A percentile compares a stretch with the other conserved stretches of the same genome.
These are phyloP conservation scores for Mrakia frigida DNA, from an alignment of 768 basidiomycete species.

Conservation along the genomic window DNA sequence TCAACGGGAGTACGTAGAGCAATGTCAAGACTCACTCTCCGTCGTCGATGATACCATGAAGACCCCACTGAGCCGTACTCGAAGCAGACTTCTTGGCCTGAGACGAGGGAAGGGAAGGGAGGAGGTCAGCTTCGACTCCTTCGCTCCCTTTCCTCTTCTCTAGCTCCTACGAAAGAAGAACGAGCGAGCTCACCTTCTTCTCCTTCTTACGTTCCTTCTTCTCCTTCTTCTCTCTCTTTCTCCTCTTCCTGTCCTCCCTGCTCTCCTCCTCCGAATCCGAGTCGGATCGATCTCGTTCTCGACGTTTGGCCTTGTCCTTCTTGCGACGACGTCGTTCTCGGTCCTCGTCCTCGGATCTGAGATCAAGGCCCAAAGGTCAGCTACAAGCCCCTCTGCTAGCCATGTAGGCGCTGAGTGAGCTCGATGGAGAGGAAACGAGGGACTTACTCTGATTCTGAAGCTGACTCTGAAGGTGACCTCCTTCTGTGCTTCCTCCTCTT, in stretches of 20 bases:
- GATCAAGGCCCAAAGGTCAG: not conserved
- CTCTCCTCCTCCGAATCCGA: slow-evolving; percentile 36
- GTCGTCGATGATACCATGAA: slow-evolving; percentile 80
- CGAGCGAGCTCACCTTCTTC: slow-evolving; percentile 49
- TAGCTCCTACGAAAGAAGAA: not conserved
- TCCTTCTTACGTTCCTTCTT: slow-evolving; percentile 34
- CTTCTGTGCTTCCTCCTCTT: slow-evolving; percentile 22
- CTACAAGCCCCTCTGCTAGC: not conserved
- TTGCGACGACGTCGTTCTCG: slow-evolving; percentile 11
- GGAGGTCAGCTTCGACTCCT: slow-evolving; percentile 3
- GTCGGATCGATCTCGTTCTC: slow-evolving; percentile 27
- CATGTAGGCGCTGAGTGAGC: no score
- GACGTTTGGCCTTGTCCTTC: not conserved
- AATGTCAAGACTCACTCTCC: slow-evolving; percentile 60
- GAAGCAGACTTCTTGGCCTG: slow-evolving; percentile 55
- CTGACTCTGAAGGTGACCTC: not conserved
- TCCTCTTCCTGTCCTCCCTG: slow-evolving; percentile 34
- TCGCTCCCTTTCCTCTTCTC: slow-evolving; percentile 18
- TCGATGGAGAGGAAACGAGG: not conserved
- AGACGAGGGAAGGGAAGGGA: slow-evolving; percentile 16
- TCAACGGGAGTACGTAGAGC: not conserved
- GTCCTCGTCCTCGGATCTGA: slow-evolving; percentile 19
- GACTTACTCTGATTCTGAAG: slow-evolving; percentile 19
- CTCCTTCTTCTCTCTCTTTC: slow-evolving; percentile 35
- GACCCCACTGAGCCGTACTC: slow-evolving; percentile 67